Evolutionary conservation across 2,329 filamentous ascomycete species (phyloP).

Genomic region (Fusarium mundagurra): DNA sequence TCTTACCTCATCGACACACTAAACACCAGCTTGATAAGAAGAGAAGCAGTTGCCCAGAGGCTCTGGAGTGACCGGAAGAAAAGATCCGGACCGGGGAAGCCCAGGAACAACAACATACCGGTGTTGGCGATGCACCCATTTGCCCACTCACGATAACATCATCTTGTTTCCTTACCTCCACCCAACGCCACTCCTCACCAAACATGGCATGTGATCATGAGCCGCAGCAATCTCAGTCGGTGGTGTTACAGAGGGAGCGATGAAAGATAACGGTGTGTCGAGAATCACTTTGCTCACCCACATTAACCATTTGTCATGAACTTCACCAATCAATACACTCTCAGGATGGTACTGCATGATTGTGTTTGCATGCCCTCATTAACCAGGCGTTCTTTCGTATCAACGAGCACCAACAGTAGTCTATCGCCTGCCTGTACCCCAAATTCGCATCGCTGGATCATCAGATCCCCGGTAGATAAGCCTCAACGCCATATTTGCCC

Average conservation of each 20-base stretch:
- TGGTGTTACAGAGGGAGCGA: constrained; percentile 4
- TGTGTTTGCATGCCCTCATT: constrained; percentile 29
- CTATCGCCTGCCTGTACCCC: constrained; percentile 19
- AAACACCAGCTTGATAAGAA: neutral
- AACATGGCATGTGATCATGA: constrained; percentile 16
- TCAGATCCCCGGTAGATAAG: constrained; percentile 17
- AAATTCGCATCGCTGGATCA: constrained; percentile 10
- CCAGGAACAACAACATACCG: constrained; percentile 7
- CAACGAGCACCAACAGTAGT: constrained; percentile 28
- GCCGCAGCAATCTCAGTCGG: neutral
- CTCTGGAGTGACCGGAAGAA: constrained; percentile 8
- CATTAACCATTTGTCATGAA: constrained; percentile 3
- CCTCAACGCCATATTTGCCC: constrained; percentile 30
- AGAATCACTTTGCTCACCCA: constrained; percentile 10
- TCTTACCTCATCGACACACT: neutral
- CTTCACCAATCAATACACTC: constrained; percentile 21
- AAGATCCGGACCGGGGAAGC: neutral
- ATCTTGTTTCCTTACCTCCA: neutral
- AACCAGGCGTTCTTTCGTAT: constrained; percentile 24
- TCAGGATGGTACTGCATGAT: constrained; percentile 19
- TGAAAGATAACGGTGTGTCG: constrained; percentile 20
- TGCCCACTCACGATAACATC: constrained; percentile 13
- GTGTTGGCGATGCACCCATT: neutral
- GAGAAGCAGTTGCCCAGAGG: neutral
- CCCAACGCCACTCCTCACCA: neutral